Evolutionary conservation across 1,284 basidiomycete species (phyloP).

Genomic region (Cryptococcus sp.): DNA sequence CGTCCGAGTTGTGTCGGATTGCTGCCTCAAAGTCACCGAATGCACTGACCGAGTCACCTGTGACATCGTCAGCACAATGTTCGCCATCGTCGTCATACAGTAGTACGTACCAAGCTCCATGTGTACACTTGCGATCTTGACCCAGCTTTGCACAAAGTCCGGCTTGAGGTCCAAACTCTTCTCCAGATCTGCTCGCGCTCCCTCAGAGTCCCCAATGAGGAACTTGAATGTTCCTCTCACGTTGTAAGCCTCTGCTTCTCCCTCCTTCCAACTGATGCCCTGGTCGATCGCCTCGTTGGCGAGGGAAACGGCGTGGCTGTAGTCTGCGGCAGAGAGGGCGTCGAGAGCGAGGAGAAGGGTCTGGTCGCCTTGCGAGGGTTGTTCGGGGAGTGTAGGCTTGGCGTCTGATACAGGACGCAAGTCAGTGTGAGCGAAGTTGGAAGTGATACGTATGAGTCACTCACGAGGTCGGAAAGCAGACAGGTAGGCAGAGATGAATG

Average conservation of each 20-base stretch:
- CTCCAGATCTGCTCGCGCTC: conserved; percentile 84
- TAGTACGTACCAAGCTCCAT: conserved; percentile 78
- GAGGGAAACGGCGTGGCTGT: conserved; percentile 75
- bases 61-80: background rate
- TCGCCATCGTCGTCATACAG: background rate
- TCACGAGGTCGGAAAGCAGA: conserved; percentile 88
- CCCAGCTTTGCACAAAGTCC: conserved; percentile 82
- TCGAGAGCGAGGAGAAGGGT: conserved; percentile 79
- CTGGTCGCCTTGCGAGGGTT: conserved; percentile 74
- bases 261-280: conserved; percentile 73
- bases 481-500: conserved; percentile 94
- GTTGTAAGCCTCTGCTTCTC: conserved; percentile 87
- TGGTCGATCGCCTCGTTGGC: conserved; percentile 86
- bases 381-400: conserved; percentile 73
- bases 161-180: conserved; percentile 74
- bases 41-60: conserved; percentile 67
- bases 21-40: conserved; percentile 92
- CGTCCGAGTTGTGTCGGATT: conserved; percentile 75
- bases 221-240: conserved; percentile 97
- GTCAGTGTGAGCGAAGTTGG: background rate
- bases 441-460: conserved; percentile 38
- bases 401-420: conserved; percentile 57
- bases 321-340: conserved; percentile 85
- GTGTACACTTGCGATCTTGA: conserved; percentile 95
- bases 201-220: conserved; percentile 78